These are phyloP conservation scores for Larix kaempferi DNA, from an alignment of 75 land plant species.

Conservation along the genomic window DNA sequence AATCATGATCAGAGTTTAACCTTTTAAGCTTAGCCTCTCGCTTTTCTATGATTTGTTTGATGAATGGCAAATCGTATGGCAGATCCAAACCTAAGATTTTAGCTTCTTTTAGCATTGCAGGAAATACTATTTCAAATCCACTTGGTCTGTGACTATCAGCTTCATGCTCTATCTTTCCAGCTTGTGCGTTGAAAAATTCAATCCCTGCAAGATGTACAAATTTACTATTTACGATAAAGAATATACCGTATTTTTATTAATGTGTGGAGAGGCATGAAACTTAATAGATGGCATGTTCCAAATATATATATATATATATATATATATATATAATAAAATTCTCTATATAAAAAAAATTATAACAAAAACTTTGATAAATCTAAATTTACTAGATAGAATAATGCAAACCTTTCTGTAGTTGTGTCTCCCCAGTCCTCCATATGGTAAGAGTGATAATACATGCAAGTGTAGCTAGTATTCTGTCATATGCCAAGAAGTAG, in stretches of 20 bases:
- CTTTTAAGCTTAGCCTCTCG: slow-evolving; percentile 11
- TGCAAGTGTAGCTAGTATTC: slow-evolving; percentile 36
- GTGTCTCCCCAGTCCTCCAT: slow-evolving; percentile 23
- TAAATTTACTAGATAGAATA: background rate
- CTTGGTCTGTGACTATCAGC: slow-evolving; percentile 2
- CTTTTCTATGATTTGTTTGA: background rate
- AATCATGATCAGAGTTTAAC: background rate
- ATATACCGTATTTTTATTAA: background rate
- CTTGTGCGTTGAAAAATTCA: slow-evolving; percentile 1
- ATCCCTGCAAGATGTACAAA: background rate
- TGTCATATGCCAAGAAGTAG: slow-evolving; percentile 34
- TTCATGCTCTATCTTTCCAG: background rate
- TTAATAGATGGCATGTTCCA: too few species aligned
- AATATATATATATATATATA: too few species aligned
- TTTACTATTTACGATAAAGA: too few species aligned
- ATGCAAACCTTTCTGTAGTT: slow-evolving; percentile 21
- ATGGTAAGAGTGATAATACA: slow-evolving; percentile 33
- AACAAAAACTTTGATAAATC: too few species aligned
- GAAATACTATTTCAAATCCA: slow-evolving; percentile 14
- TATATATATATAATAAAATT: too few species aligned
- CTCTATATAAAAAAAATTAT: too few species aligned
- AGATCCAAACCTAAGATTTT: slow-evolving; percentile 8
- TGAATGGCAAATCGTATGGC: slow-evolving; percentile 8
- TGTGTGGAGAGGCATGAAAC: background rate
- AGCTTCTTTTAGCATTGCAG: slow-evolving; percentile 15